Percentiles rank a stretch among this genome's conserved stretches.
Evolutionary conservation across 345 rosid genomes (phyloP).

Genomic region (sweet orange (Citrus sinensis)): DVS_A1.0 CM039164.1:25189001-25189500

Average conservation of each 20-base stretch:
- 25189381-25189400: conserved; percentile 82
- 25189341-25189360: conserved; percentile 81
- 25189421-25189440: conserved; percentile 88
- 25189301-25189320: background rate
- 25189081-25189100: background rate
- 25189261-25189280: background rate
- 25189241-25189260: background rate
- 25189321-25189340: conserved; percentile 39
- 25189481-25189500: conserved; percentile 70
- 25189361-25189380: conserved; percentile 89
- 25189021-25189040: background rate
- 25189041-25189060: background rate
- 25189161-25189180: background rate
- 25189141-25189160: background rate
- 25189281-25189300: background rate
- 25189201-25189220: background rate
- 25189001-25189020: background rate
- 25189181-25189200: background rate
- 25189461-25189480: conserved; percentile 85
- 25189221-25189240: background rate
- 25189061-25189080: background rate
- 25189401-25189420: conserved; percentile 85
- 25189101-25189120: background rate
- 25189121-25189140: background rate
- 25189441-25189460: conserved; percentile 85